phyloP scores from a whole-genome alignment of 2,329 filamentous ascomycete genomes.

The Pseudocercospora cruenta region DNA sequence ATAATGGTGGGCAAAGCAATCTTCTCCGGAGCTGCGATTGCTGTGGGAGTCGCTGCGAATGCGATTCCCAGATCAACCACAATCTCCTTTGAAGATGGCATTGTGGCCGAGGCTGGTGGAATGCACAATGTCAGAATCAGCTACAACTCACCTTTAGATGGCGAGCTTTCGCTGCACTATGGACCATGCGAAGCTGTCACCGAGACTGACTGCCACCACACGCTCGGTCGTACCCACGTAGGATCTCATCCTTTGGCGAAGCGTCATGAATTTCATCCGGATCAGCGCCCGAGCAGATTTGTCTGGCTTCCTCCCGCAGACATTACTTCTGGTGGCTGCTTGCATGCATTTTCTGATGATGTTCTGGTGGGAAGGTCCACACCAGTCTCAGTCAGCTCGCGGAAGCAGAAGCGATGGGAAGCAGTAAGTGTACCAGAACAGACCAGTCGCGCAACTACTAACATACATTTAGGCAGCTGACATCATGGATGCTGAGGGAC shows the following conservation, averaged over 20 bases:
- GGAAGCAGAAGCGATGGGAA: conserved; percentile 41
- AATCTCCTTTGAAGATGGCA: conserved; percentile 31
- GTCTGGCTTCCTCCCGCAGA: conserved; percentile 53
- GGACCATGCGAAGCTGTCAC: conserved; percentile 48
- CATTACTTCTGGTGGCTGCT: conserved; percentile 44
- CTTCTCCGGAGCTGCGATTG: conserved; percentile 22
- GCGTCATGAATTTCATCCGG: conserved; percentile 31
- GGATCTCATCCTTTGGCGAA: conserved; percentile 37
- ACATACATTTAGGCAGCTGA: conserved; percentile 37
- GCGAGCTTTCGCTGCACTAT: conserved; percentile 50
- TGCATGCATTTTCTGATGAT: conserved; percentile 50
- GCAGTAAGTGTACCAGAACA: conserved; percentile 32
- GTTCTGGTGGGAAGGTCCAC: conserved; percentile 47
- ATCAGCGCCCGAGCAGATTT: conserved; percentile 49
- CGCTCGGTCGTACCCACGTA: conserved; percentile 48
- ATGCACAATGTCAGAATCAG: conserved; percentile 56
- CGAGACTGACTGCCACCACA: conserved; percentile 47
- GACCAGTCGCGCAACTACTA: background rate
- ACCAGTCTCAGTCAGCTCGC: conserved; percentile 43
- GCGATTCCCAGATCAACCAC: conserved; percentile 23
- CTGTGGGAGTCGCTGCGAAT: conserved; percentile 21
- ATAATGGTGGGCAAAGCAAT: conserved; percentile 22
- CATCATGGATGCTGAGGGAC: conserved; percentile 60
- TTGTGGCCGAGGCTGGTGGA: conserved; percentile 36
- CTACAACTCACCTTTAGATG: conserved; percentile 49